Evolutionary conservation across 2,329 filamentous ascomycete genomes (phyloP).

Genomic region (Monosporascus sp.): DNA sequence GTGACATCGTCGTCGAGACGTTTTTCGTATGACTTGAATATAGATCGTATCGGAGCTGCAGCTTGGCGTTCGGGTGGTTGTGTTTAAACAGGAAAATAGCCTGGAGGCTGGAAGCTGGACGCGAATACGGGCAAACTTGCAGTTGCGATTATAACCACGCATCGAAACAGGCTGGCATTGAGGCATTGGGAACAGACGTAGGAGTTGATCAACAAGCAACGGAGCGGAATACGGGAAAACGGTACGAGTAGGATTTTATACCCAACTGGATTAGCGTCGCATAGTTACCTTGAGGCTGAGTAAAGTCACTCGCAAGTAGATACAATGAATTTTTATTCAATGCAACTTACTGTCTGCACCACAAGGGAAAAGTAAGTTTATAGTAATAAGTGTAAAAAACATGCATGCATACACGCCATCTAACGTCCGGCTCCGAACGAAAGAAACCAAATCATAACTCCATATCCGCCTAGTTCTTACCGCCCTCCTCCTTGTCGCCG

Average conservation of each 20-base stretch:
- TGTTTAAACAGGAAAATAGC: constrained; percentile 6
- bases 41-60: background rate
- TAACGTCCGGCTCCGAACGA: background rate
- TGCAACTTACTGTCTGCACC: too few relatives aligned
- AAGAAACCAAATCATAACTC: background rate
- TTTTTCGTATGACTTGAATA: constrained; percentile 18
- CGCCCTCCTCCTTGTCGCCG: constrained; percentile 14
- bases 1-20: constrained; percentile 23
- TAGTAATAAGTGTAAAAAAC: too few relatives aligned
- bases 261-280: constrained; percentile 1
- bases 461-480: constrained; percentile 21
- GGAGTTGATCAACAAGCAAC: background rate
- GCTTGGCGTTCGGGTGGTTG: constrained; percentile 2
- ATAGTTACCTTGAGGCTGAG: too few relatives aligned
- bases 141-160: background rate
- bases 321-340: too few relatives aligned
- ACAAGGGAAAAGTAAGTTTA: too few relatives aligned
- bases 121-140: background rate
- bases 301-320: too few relatives aligned
- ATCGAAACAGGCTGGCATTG: background rate
- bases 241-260: constrained; percentile 3
- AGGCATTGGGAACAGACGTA: constrained; percentile 8
- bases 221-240: too few relatives aligned
- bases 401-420: too few relatives aligned
- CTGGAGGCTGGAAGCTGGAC: background rate